Conservation (phyloP, 2,329 filamentous ascomycete genomes). For the Fusarium newnesense region DNA sequence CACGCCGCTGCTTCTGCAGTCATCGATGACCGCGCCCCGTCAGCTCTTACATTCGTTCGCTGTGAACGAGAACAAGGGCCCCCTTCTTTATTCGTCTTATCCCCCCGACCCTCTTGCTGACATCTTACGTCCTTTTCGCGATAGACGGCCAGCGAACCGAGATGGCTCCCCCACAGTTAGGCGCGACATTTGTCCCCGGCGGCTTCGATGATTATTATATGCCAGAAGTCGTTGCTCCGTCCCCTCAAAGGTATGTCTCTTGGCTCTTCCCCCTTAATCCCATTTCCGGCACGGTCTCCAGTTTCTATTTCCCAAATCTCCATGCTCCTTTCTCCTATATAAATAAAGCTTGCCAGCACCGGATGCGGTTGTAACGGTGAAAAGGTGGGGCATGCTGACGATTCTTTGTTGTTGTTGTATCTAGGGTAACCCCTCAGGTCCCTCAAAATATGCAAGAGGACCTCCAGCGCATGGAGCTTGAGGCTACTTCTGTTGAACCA, state of each 20-base stretch:
- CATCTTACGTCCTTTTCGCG: constrained; percentile 44
- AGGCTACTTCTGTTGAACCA: constrained; percentile 66
- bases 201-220: constrained; percentile 70
- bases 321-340: constrained; percentile 30
- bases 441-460: constrained; percentile 97
- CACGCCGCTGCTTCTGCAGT: constrained; percentile 42
- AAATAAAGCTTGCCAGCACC: constrained; percentile 37
- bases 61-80: constrained; percentile 39
- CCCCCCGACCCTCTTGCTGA: constrained; percentile 45
- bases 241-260: constrained; percentile 64
- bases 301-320: constrained; percentile 32
- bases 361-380: constrained; percentile 43
- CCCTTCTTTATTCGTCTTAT: constrained; percentile 42
- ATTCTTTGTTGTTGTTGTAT: constrained; percentile 47
- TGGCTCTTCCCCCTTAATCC: constrained; percentile 27
- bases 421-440: constrained; percentile 92
- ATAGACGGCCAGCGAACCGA: constrained; percentile 45
- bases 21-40: constrained; percentile 40
- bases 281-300: constrained; percentile 31
- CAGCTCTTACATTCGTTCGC: constrained; percentile 42
- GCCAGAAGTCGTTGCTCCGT: constrained; percentile 68
- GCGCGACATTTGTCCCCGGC: constrained; percentile 68
- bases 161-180: constrained; percentile 51
- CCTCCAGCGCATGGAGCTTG: constrained; percentile 88
- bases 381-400: constrained; percentile 53